These are phyloP conservation scores for Sporothrix protearum DNA, from an alignment of 2,329 filamentous ascomycete genomes.

Conservation along the genomic window DNA sequence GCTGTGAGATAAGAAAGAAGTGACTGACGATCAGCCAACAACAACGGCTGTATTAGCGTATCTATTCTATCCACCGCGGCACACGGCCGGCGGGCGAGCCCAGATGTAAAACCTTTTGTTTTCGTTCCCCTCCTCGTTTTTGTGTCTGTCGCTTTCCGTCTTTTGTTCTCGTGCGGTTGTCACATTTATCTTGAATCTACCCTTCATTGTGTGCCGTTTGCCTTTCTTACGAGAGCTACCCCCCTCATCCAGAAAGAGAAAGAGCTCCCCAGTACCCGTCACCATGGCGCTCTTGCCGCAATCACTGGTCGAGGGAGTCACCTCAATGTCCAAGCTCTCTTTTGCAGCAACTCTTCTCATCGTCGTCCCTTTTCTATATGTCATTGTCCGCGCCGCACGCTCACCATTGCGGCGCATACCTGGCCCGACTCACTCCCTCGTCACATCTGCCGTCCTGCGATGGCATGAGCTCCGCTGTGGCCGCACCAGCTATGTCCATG, in stretches of 20 bases:
- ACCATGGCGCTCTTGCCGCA: constrained; percentile 12
- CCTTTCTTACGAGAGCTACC: neutral
- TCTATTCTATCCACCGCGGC: neutral
- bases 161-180: neutral
- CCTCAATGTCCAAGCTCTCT: neutral
- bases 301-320: neutral
- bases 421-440: constrained; percentile 47
- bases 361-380: constrained; percentile 18
- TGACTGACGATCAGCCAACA: neutral
- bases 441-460: constrained; percentile 51
- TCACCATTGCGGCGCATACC: constrained; percentile 44
- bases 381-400: constrained; percentile 16
- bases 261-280: neutral
- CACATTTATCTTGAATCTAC: neutral
- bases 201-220: neutral
- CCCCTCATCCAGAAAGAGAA: neutral
- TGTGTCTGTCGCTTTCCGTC: neutral
- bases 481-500: constrained; percentile 54
- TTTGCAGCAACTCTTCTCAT: neutral
- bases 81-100: neutral
- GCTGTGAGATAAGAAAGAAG: neutral
- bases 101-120: neutral
- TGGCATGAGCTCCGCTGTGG: constrained; percentile 54
- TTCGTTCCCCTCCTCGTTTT: neutral
- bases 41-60: neutral